Conservation (phyloP, 208 protist genomes). For the Trypanosoma conorhini region DNA sequence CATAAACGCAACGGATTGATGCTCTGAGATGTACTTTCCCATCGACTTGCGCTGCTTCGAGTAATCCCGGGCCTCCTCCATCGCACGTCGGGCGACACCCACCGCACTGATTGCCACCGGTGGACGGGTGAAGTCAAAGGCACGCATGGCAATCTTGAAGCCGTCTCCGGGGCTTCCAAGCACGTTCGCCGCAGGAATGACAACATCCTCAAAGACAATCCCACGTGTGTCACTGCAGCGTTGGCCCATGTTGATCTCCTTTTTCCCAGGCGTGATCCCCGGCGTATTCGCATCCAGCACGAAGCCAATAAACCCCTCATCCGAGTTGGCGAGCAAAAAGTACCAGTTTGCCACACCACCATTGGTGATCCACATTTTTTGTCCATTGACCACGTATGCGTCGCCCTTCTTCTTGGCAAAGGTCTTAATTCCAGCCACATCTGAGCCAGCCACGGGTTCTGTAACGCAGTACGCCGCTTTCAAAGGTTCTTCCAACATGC, state of each 20-base stretch:
- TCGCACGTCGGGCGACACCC: constrained; percentile 80
- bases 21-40: constrained; percentile 78
- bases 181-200: constrained; percentile 79
- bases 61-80: constrained; percentile 80
- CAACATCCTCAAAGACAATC: constrained; percentile 93
- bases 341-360: constrained; percentile 92
- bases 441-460: constrained; percentile 83
- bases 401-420: constrained; percentile 85
- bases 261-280: constrained; percentile 71
- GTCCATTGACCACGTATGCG: constrained; percentile 89
- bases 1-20: constrained; percentile 88
- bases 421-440: constrained; percentile 88
- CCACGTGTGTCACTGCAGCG: constrained; percentile 90
- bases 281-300: constrained; percentile 88
- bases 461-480: constrained; percentile 85
- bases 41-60: constrained; percentile 82
- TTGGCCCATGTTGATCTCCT: constrained; percentile 94
- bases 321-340: constrained; percentile 83
- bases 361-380: constrained; percentile 97
- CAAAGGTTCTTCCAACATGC: constrained; percentile 83
- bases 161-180: constrained; percentile 74
- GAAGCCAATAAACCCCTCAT: constrained; percentile 84
- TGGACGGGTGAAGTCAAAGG: constrained; percentile 88
- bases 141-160: constrained; percentile 89
- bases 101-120: constrained; percentile 84